Percentiles rank a stretch among this genome's conserved stretches.
Evolutionary conservation across 2,329 filamentous ascomycete species (phyloP).

Genomic region (Teratosphaeria viscida): DNA sequence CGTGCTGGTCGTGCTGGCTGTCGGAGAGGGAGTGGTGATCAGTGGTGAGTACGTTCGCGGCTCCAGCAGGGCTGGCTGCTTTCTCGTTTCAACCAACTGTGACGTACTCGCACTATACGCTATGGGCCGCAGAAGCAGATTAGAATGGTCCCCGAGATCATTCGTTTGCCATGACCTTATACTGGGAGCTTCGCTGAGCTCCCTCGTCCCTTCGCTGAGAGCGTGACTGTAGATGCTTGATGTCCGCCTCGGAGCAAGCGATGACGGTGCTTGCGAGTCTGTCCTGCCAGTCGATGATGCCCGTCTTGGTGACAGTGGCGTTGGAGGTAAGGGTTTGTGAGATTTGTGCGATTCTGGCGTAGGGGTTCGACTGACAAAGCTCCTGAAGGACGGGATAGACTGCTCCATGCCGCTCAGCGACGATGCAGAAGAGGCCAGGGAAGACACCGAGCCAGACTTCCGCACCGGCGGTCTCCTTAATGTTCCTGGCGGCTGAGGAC

Average conservation of each 20-base stretch:
- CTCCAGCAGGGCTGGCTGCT: slow-evolving; percentile 7
- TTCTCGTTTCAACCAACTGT: slow-evolving; percentile 9
- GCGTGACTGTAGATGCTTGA: slow-evolving; percentile 27
- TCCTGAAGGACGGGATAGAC: slow-evolving; percentile 22
- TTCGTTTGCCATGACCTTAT: slow-evolving; percentile 9
- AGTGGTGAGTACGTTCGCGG: slow-evolving; percentile 20
- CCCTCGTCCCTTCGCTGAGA: slow-evolving; percentile 10
- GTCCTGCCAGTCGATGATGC: slow-evolving; percentile 1
- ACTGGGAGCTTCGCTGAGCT: neutral
- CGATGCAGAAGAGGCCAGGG: slow-evolving; percentile 6
- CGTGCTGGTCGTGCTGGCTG: slow-evolving; percentile 7
- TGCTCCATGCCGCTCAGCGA: slow-evolving; percentile 17
- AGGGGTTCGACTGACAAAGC: slow-evolving; percentile 22
- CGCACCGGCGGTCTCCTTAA: slow-evolving; percentile 4
- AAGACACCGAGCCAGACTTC: slow-evolving; percentile 4
- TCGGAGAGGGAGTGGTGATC: slow-evolving; percentile 16
- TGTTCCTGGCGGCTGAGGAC: slow-evolving; percentile 1
- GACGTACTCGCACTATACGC: slow-evolving; percentile 21
- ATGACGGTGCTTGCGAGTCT: neutral
- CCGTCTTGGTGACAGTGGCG: slow-evolving; percentile 9
- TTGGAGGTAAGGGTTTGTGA: slow-evolving; percentile 19
- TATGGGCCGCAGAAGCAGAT: slow-evolving; percentile 16
- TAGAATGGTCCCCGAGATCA: slow-evolving; percentile 13
- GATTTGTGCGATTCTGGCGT: slow-evolving; percentile 16
- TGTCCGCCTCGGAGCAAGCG: slow-evolving; percentile 12